Base-by-base conservation (phyloP, 352 stramenopile species). In the Thraustotheca clavata region DNA sequence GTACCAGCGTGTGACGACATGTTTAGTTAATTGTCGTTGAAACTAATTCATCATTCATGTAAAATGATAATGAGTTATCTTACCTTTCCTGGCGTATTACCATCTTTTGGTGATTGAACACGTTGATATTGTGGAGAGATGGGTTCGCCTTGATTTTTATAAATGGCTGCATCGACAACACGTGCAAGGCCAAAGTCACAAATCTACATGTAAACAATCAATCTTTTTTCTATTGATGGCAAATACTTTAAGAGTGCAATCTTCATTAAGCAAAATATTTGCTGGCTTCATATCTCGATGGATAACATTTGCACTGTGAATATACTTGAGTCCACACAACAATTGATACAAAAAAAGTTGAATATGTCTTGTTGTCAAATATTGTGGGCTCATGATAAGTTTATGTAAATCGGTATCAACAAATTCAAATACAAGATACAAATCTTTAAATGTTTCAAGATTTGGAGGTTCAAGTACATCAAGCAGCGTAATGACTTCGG, bases 1-100 rank as follows among this genome's bases (percentile, higher is more conserved):
- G 71, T 96, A 96, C 88, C 88, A 96, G 9, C 88, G 67, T 41
- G 88, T 96, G 1, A 96, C 88, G 41, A 96, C 88, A 72, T 96
- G 88, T 60, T 89, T 92, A 18, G 88, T 96, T 18, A 96, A 70
- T 63, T 96, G 84, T 50, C 87, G 71, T 49, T 65, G 41, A 54
- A 71, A 69, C 55, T 69, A 65, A 8, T 38, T 41, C 7, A 22
- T 16, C 52, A 4, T 26, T 7, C 6, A 3, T 14, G 20, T 49
- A 14, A 24, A 49, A 47, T 49, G 5, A 22, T 5, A 11, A 35
- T 54, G 18, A n/a, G n/a, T n/a, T n/a, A n/a, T n/a, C n/a, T 18
- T 20, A 65, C 57, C 38, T 65, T 65, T 5, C n/a, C n/a, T n/a
- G 57, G 57, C 38, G 33, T 52, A 32, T 55, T 33, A 14, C 35